Evolutionary conservation across 352 stramenopile genomes (phyloP), one percentile per base, ranked within the genome.

Genomic region (Phytophthora constricta): DNA sequence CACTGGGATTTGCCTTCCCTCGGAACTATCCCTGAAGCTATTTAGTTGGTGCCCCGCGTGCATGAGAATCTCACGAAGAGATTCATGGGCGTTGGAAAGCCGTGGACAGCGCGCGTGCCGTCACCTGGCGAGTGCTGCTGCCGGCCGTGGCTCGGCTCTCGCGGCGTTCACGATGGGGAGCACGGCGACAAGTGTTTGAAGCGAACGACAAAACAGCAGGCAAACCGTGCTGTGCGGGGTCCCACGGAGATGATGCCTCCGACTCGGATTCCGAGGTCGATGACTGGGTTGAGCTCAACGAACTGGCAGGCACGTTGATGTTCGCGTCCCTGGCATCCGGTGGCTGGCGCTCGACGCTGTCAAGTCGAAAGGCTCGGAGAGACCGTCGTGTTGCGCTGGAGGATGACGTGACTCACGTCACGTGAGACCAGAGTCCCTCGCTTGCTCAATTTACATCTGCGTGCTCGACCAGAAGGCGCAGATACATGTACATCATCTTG

Each of bases 371-470:
- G n/a, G n/a, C n/a, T n/a, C n/a, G n/a, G n/a, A n/a, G n/a, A n/a
- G n/a, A n/a, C 71, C 62, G 51, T 63, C 14, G 48, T 33, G 22
- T 72, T 22, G 62, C 34, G 25, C 45, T 20, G 3, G 34, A 17
- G 23, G 62, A 65, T 76, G 68, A 69, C 41, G 62, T 69, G 57
- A 76, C 46, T 65, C 23, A 54, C 17, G n/a, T n/a, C n/a, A n/a
- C n/a, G n/a, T n/a, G n/a, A n/a, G n/a, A n/a, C n/a, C n/a, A 13
- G 16, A 5, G 20, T 28, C 45, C 33, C 33, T 51, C 45, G 20
- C 22, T 37, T 66, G 65, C 59, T 50, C 42, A 19, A 55, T 58
- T 56, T 43, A 65, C 60, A 70, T 68, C 48, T 65, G 60, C 58
- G 51, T 50, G 65, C 56, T 65, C 41, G 43, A 62, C 31, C 34